Conservation (phyloP, 306 rosid genomes). For the Glycine soja region DNA sequence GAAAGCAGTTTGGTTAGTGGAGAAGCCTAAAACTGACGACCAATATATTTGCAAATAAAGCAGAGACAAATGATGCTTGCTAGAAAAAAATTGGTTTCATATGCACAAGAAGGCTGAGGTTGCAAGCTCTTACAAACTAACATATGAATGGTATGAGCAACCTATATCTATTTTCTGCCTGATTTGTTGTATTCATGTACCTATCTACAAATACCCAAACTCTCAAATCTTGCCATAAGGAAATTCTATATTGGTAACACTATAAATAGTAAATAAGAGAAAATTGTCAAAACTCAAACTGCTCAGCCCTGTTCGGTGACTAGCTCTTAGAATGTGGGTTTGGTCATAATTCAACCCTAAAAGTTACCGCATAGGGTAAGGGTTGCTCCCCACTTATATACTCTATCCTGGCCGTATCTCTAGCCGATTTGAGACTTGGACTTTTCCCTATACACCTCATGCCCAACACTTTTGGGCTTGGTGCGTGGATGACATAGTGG, state of each 20-base stretch:
- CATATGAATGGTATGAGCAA: conserved; percentile 61
- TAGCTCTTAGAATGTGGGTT: too few species aligned
- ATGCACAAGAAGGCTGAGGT: conserved; percentile 44
- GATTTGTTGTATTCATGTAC: conserved; percentile 24
- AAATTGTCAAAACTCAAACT: conserved; percentile 1
- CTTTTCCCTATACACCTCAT: too few species aligned
- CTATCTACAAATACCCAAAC: conserved; percentile 8
- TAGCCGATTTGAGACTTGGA: too few species aligned
- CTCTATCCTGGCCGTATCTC: too few species aligned
- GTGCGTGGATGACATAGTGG: too few species aligned
- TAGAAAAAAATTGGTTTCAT: conserved; percentile 37
- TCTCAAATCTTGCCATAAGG: not conserved
- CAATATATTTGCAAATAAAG: conserved; percentile 36
- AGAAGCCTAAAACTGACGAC: conserved; percentile 63
- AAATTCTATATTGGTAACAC: not conserved
- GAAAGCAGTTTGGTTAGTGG: conserved; percentile 72
- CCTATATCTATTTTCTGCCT: conserved; percentile 32
- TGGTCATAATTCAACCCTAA: too few species aligned
- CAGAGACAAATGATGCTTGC: conserved; percentile 29
- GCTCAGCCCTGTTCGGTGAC: not conserved
- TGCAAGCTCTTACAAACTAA: conserved; percentile 40
- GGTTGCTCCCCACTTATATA: too few species aligned
- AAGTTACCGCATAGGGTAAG: too few species aligned
- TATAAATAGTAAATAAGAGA: not conserved
- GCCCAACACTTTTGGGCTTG: too few species aligned